These are phyloP conservation scores for Chiua sp. DNA, from an alignment of 1,284 basidiomycete species.

Conservation along the genomic window DNA sequence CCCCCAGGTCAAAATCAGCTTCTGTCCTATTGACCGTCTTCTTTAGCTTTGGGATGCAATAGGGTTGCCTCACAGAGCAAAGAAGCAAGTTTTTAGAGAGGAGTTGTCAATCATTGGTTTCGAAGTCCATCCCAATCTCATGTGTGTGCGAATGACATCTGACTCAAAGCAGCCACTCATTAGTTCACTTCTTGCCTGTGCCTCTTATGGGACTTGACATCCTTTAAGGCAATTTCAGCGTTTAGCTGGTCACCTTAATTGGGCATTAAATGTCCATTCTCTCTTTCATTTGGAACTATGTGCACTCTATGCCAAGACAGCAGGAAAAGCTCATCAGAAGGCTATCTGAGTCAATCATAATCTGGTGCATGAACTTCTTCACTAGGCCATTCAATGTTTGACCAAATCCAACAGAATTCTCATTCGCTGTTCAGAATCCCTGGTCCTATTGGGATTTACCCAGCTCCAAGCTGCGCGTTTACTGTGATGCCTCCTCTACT, in stretches of 20 bases:
- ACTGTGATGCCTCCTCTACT: no score
- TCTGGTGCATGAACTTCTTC: conserved; percentile 36
- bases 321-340: conserved; percentile 23
- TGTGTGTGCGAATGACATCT: conserved; percentile 28
- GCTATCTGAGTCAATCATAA: conserved; percentile 38
- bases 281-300: conserved; percentile 37
- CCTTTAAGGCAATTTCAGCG: not conserved
- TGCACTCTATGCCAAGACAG: conserved; percentile 42
- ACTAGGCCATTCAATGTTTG: conserved; percentile 40
- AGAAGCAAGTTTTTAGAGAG: conserved; percentile 37
- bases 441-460: conserved; percentile 13
- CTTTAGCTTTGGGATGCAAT: conserved; percentile 40
- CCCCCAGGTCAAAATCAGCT: conserved; percentile 13
- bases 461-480: no score
- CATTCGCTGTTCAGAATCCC: conserved; percentile 34
- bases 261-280: conserved; percentile 47
- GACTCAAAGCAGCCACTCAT: conserved; percentile 21
- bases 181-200: not conserved
- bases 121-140: conserved; percentile 34
- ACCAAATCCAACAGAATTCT: conserved; percentile 26
- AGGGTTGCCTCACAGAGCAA: conserved; percentile 35
- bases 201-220: no score
- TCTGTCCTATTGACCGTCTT: conserved; percentile 28
- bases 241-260: conserved; percentile 44
- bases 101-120: conserved; percentile 39